phyloP scores from a whole-genome alignment of 2,329 filamentous ascomycete species.

The Leptographium procerum region DNA sequence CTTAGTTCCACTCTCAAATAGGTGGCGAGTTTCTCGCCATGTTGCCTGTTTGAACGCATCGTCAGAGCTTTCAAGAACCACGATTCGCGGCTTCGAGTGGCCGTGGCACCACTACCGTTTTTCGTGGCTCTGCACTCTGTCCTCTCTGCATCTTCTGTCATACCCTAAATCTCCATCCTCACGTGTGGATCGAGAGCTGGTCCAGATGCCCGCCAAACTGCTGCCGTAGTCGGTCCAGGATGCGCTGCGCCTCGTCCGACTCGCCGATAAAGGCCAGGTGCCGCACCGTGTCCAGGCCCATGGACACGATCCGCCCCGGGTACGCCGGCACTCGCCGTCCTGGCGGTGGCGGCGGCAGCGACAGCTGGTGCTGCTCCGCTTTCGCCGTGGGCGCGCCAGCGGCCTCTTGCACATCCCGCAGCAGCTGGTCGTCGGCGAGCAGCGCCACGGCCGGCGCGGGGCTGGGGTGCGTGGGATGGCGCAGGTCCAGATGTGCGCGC shows the following conservation, averaged over 20 bases:
- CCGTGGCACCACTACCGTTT: too few relatives aligned
- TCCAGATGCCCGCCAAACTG: conserved; percentile 11
- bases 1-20: too few relatives aligned
- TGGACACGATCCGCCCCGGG: conserved; percentile 21
- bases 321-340: conserved; percentile 15
- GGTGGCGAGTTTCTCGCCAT: too few relatives aligned
- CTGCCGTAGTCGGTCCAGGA: conserved; percentile 18
- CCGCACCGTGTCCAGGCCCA: conserved; percentile 36
- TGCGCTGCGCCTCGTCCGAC: conserved; percentile 27
- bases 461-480: conserved; percentile 41
- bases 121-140: too few relatives aligned
- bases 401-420: conserved; percentile 11
- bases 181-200: conserved; percentile 7
- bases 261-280: conserved; percentile 30
- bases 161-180: too few relatives aligned
- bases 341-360: conserved; percentile 14
- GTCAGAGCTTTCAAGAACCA: too few relatives aligned
- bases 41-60: too few relatives aligned
- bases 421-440: conserved; percentile 20
- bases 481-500: conserved; percentile 41
- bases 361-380: too few relatives aligned
- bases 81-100: too few relatives aligned
- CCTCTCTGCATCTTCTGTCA: too few relatives aligned
- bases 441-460: conserved; percentile 35
- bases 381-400: conserved; percentile 2